These are phyloP conservation scores for Claviceps sp. DNA, from an alignment of 2,329 filamentous ascomycete genomes.

Conservation along the genomic window DNA sequence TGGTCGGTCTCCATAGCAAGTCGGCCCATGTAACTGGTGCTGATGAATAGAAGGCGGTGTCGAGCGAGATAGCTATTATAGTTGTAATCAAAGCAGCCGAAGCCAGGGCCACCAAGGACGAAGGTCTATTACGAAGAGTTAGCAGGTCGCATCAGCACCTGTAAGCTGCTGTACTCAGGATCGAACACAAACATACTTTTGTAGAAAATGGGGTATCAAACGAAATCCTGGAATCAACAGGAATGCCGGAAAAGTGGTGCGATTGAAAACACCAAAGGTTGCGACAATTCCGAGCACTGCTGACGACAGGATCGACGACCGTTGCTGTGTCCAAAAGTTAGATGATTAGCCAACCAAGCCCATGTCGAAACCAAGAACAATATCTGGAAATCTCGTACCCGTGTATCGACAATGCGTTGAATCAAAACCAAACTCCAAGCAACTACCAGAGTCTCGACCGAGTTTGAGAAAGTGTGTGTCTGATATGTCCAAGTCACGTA, in stretches of 20 bases:
- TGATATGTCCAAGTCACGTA: constrained; percentile 99
- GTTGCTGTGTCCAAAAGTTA: constrained; percentile 37
- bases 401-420: constrained; percentile 66
- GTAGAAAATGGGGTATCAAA: constrained; percentile 72
- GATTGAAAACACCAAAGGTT: constrained; percentile 84
- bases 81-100: constrained; percentile 54
- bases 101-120: constrained; percentile 49
- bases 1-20: constrained; percentile 49
- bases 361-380: constrained; percentile 2
- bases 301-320: constrained; percentile 62
- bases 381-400: constrained; percentile 37
- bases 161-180: background rate
- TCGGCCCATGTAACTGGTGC: constrained; percentile 51
- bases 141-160: constrained; percentile 3
- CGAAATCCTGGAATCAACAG: constrained; percentile 70
- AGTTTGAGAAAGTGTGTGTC: constrained; percentile 96
- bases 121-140: constrained; percentile 29
- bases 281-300: constrained; percentile 66
- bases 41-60: constrained; percentile 70
- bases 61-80: constrained; percentile 61
- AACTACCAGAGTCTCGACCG: constrained; percentile 83
- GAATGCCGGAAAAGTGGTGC: constrained; percentile 94
- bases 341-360: constrained; percentile 13
- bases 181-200: constrained; percentile 44
- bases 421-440: constrained; percentile 90